A percentile compares a stretch with the other conserved stretches of the same genome.
Conservation (phyloP, 2,329 filamentous ascomycete species). For the Aspergillus bombycis region DNA sequence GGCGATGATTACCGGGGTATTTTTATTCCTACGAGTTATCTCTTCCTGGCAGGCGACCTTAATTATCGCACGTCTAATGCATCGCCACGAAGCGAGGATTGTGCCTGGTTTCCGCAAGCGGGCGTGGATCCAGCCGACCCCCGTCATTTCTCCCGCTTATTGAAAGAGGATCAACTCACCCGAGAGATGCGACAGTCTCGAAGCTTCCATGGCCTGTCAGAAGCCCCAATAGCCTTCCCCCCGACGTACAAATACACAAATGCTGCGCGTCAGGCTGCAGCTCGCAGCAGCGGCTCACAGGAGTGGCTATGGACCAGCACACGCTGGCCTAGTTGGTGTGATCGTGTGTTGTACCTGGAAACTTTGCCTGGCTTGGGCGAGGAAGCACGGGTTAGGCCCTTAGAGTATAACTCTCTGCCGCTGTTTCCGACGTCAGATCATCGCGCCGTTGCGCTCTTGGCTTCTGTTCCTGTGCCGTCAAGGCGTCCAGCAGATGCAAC, state of each 20-base stretch:
- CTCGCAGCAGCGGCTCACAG: slow-evolving; percentile 37
- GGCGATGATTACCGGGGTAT: slow-evolving; percentile 50
- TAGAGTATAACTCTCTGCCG: slow-evolving; percentile 73
- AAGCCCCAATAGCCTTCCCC: slow-evolving; percentile 76
- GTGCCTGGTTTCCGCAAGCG: slow-evolving; percentile 64
- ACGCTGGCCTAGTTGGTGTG: slow-evolving; percentile 91
- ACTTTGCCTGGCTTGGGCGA: slow-evolving; percentile 56
- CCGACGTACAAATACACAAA: slow-evolving; percentile 89
- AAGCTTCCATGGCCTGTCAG: slow-evolving; percentile 76
- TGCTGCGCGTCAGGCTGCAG: slow-evolving; percentile 44
- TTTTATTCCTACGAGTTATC: slow-evolving; percentile 73
- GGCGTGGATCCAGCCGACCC: slow-evolving; percentile 54
- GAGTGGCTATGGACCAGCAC: slow-evolving; percentile 77
- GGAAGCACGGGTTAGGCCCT: slow-evolving; percentile 51
- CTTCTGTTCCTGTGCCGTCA: slow-evolving; percentile 63
- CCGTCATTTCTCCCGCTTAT: slow-evolving; percentile 67
- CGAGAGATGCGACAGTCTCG: slow-evolving; percentile 69
- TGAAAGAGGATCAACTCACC: slow-evolving; percentile 77
- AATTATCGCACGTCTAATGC: slow-evolving; percentile 86
- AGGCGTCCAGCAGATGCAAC: slow-evolving; percentile 36
- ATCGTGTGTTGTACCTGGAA: slow-evolving; percentile 80
- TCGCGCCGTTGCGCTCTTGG: slow-evolving; percentile 75
- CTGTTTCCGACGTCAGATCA: slow-evolving; percentile 86
- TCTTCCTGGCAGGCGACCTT: slow-evolving; percentile 88
- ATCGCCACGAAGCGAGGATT: slow-evolving; percentile 62